Base-by-base conservation (phyloP, 345 rosid species). In the Lepidium didymum region DNA sequence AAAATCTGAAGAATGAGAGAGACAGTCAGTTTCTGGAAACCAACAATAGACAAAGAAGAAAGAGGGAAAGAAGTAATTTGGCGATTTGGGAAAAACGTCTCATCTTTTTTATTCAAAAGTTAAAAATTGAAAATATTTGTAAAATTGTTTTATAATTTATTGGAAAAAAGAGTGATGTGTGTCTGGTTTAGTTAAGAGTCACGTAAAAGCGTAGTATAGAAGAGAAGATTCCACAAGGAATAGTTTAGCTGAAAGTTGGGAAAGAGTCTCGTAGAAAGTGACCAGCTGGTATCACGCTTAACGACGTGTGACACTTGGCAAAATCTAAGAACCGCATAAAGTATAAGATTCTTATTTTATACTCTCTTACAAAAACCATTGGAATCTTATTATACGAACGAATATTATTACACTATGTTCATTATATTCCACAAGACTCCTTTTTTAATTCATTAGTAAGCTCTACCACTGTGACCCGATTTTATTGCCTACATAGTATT, bases 331-430 rank as follows among this genome's bases (percentile, higher is more conserved):
- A 13, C 5, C 18, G 6, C 53, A 51, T n/a, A 8, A 8, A 18
- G 44, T 6, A 21, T 47, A 18, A 58, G 51, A 58, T 49, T 47
- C 50, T 47, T 47, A 3, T n/a, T 3, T 27, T 56, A 23, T 35
- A 10, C 57, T 40, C 13, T 50, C 41, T 29, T 12, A 41, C 33
- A 11, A 15, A 1, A 16, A 36, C 34, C 8, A 37, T 29, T 0
- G 10, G 34, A 59, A 69, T 51, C 12, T 59, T 29, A 38, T 52
- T 60, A 51, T 50, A 14, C 46, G 45, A 61, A 2, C 51, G 50
- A 47, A 37, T 57, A 56, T 56, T 51, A 55, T 66, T 23, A 64
- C 59, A 15, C 29, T 42, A 13, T 45, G 64, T 46, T 68, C 33
- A 29, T 29, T 29, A 29, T 29, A 0, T 56, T 46, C 72, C 34